Evolutionary conservation across 2,329 filamentous ascomycete genomes (phyloP).

Genomic region (Colletotrichum sp.): DNA sequence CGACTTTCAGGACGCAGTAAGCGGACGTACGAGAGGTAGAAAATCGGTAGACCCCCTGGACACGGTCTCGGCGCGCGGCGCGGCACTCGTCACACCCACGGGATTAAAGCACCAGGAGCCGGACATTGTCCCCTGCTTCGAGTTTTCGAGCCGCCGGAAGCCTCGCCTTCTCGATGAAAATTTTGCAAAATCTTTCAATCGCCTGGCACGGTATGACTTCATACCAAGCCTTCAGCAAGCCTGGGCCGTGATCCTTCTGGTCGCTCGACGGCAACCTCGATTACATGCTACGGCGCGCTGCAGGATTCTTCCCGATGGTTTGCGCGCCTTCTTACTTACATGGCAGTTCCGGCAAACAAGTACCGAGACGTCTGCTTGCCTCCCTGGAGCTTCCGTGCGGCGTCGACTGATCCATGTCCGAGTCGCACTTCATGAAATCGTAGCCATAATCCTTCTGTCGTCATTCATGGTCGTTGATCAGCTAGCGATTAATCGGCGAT

Average conservation of each 20-base stretch:
- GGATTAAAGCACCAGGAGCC: background rate
- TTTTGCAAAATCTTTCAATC: background rate
- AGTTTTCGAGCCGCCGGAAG: background rate
- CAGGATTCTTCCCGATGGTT: background rate
- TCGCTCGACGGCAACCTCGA: background rate
- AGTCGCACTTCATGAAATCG: background rate
- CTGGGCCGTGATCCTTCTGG: background rate
- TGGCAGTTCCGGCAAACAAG: background rate
- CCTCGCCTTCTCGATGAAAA: background rate
- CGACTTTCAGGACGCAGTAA: background rate
- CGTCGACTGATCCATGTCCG: background rate
- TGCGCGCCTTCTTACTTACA: background rate
- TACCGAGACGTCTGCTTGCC: background rate
- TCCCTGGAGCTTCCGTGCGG: background rate
- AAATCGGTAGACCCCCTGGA: background rate
- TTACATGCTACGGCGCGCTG: background rate
- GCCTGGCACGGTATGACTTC: conserved; percentile 10
- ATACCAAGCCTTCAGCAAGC: conserved; percentile 8
- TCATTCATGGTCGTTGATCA: background rate
- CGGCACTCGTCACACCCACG: conserved; percentile 14
- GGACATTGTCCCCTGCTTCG: background rate
- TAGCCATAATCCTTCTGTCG: background rate
- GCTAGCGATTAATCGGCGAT: background rate
- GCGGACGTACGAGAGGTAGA: background rate
- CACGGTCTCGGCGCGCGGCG: conserved; percentile 1